Base-by-base conservation (phyloP, 352 stramenopile genomes). In the Globisporangium radiosum region DNA sequence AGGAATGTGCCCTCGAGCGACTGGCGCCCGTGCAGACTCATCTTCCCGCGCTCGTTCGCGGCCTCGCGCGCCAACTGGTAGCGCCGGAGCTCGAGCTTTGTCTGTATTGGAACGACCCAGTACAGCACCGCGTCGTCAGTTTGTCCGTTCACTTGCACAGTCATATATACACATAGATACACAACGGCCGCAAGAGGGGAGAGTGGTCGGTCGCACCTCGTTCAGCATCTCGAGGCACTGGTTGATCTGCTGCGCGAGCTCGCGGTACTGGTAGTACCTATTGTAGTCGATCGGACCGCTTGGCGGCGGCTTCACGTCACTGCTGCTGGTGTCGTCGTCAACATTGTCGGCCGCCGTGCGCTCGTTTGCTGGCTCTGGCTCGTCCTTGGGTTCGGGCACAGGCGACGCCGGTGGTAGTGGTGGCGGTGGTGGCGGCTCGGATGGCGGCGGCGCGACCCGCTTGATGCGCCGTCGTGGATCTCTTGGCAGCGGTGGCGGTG, bases 1-100 rank as follows among this genome's bases (percentile, higher is more conserved):
- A 96, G 65, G 54, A 95, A 92, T 3, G 84, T 94, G 25, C 90
- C 83, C 61, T 95, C 85, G 6, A 95, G 68, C 2, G 78, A 89
- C 56, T 95, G 83, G 1, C 85, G 82, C 17, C 83, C 87, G 37
- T 75, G 72, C 49, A 87, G 77, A 11, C 63, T 82, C 1, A 80
- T 70, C 58, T 87, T 90, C 7, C 82, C 81, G 49, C 76, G 82
- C 38, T 90, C 76, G 37, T 72, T 79, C 6, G 87, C 71, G 9
- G 76, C 75, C 71, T 80, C 73, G 36, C 84, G 72, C 15, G 85
- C 85, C 53, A 90, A 87, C 45, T 89, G 69, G 61, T 94, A 92
- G 17, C 86, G 76, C 64, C 96, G 86, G 47, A 94, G 59, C 59
- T 96, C 86, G 4, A 95, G 63, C 52, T 88, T 88, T 19, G 91